Evolutionary conservation across 208 protist genomes (phyloP), one percentile per base, ranked within the genome.

Genomic region (Naegleria lovaniensis): DNA sequence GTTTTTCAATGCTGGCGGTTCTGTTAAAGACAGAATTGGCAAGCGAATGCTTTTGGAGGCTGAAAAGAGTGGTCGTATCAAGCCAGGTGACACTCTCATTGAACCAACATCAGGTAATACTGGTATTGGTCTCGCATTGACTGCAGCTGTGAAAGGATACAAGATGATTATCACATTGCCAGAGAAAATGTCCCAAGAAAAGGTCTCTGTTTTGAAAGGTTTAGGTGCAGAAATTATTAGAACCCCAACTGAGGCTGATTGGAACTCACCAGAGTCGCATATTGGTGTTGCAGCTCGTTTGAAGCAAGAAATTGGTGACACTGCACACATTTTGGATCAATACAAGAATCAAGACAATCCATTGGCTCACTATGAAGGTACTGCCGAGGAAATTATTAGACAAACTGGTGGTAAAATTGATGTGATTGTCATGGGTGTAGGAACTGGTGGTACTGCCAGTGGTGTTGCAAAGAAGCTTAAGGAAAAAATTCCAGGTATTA

Each of bases 151-250:
- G 36, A 95, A 95, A 88, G 98, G 98, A 58, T 99, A 99, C 94
- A 92, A 95, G 43, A 98, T 98, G 95, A 96, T 99, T 90, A 98
- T 99, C 92, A 98, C 97, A 84, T 96, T 99, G 93, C 98, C 98
- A 36, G 97, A 99, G 92, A 99, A 99, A 94, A 99, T 99, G 98
- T 98, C 96, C 41, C 94, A 98, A 86, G 98, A 99, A 93, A 99
- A 99, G 94, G 96, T 97, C 90, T 92, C 95, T 84, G 95, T 97
- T 15, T 89, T 99, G 40, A 86, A 96, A 13, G 95, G 96, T 40
- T 95, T 99, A 22, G 98, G 98, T 55, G 97, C 98, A 0, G 93
- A 97, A 43, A 98, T 99, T 87, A 98, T 99, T 88, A 95, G 97
- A 88, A 99, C 98, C 0, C 97, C 98, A 92, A 99, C 96, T 59